These are phyloP conservation scores for Globisporangium rhizosaccharum DNA, from an alignment of 352 stramenopile genomes.

Conservation along the genomic window DNA sequence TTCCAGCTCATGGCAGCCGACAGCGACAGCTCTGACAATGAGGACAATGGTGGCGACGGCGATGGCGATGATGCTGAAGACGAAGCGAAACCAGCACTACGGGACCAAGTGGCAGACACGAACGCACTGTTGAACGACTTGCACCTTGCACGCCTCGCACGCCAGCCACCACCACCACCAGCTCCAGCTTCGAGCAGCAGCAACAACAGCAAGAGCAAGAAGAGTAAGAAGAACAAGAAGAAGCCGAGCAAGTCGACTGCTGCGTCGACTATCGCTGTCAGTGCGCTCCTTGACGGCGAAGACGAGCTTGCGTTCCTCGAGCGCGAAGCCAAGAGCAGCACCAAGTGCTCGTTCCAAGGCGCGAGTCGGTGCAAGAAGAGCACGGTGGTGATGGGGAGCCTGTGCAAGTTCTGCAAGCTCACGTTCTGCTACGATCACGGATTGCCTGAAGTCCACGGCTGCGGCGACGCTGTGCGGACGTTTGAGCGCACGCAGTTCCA, in stretches of 20 bases:
- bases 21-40: constrained; percentile 6
- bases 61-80: constrained; percentile 7
- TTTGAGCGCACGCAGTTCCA: constrained; percentile 56
- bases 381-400: constrained; percentile 45
- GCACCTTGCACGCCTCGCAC: constrained; percentile 50
- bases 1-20: constrained; percentile 41
- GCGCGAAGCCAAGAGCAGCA: constrained; percentile 44
- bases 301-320: constrained; percentile 73
- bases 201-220: constrained; percentile 40
- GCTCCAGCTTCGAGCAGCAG: constrained; percentile 8
- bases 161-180: constrained; percentile 23
- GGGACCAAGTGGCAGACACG: constrained; percentile 18
- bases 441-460: constrained; percentile 73
- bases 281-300: constrained; percentile 16
- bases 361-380: constrained; percentile 52
- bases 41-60: too few species aligned
- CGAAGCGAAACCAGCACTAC: constrained; percentile 2
- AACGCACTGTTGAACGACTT: constrained; percentile 57
- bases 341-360: constrained; percentile 46
- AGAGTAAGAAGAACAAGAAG: constrained; percentile 13
- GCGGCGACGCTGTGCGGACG: constrained; percentile 52
- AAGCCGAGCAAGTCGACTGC: not conserved
- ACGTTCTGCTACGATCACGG: constrained; percentile 83
- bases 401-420: constrained; percentile 82
- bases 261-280: constrained; percentile 21